Percentiles rank a stretch among this genome's conserved stretches.
Conservation (phyloP, 495 filamentous ascomycete species). For the Xylaria scruposa region DNA sequence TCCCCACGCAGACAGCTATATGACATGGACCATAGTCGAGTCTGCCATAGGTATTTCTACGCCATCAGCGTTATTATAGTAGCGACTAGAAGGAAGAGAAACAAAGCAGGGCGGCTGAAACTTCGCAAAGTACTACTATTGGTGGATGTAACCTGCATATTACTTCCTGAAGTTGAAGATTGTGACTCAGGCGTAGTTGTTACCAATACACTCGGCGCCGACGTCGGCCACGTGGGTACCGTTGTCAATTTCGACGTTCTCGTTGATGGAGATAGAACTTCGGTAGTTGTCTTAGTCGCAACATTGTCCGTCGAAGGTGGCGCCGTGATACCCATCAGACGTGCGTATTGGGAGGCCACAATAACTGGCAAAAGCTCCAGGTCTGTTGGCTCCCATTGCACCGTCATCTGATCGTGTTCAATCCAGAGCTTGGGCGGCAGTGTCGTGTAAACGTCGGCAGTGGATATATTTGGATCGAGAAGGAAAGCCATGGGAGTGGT, state of each 20-base stretch:
- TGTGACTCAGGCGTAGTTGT: not conserved
- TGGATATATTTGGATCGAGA: constrained; percentile 33
- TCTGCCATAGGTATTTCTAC: not conserved
- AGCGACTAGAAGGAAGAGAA: not conserved
- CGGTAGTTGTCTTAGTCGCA: constrained; percentile 4
- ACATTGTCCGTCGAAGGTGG: not conserved
- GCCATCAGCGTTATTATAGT: not conserved
- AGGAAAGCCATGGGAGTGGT: constrained; percentile 38
- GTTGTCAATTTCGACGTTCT: not conserved
- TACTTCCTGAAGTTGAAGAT: not conserved
- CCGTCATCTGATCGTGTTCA: constrained; percentile 33
- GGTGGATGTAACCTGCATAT: not conserved
- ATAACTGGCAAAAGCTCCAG: constrained; percentile 27
- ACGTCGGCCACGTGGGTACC: not conserved
- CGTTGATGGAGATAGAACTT: not conserved
- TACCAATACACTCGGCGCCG: not conserved
- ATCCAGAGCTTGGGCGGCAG: constrained; percentile 33
- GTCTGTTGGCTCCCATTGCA: constrained; percentile 35
- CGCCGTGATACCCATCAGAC: constrained; percentile 33
- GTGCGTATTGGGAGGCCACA: constrained; percentile 26
- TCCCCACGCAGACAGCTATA: not conserved
- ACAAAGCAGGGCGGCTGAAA: not conserved
- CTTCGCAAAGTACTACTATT: not conserved
- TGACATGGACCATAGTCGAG: not conserved
- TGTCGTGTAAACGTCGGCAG: constrained; percentile 37